Evolutionary conservation across 495 filamentous ascomycete species (phyloP), one percentile per base, ranked within the genome.

Genomic region (Podospora conica): DNA sequence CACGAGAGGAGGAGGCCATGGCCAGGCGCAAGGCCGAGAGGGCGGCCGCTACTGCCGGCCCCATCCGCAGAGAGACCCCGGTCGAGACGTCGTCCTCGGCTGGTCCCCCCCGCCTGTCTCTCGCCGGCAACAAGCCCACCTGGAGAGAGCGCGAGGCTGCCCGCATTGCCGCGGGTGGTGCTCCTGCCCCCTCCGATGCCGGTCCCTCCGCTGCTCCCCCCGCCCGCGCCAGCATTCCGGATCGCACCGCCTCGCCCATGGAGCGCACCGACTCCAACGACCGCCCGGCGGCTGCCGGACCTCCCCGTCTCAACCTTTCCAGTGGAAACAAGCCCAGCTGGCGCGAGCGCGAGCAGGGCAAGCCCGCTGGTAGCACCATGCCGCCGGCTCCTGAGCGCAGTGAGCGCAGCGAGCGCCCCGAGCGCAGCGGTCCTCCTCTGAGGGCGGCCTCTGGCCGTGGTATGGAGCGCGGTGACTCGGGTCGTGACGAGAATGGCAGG

Each of bases 261-360:
- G 78, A 79, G 69, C 82, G 82, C 31, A 77, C 82, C 56, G 83
- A 85, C 55, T 83, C 84, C 66, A 76, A 81, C 68, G 87, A 88
- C 64, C 79, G 84, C 54, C 78, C 82, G 27, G 63, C 72, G 40
- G 40, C 40, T 48, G 40, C 15, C 33, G 85, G 82, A 22, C 86
- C 89, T 60, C 91, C 92, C 22, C 87, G 86, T 66, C 83, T 96
- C 74, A 81, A 82, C 65, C 81, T 96, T 64, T 81, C 84, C 61
- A 11, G 40, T 11, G 87, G 87, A 55, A 69, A 66, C 72, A 87
- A 87, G 76, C 79, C 86, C 33, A 86, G 82, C 71, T 97, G 93
- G 93, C 89, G 93, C 78, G 93, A 97, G n/a, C 85, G 91, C 55
- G 81, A 91, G 76, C 90, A 89, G 56, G 86, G 86, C 68, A 92